Base-by-base conservation (phyloP, 306 rosid genomes). In the Canavalia gladiata region DNA sequence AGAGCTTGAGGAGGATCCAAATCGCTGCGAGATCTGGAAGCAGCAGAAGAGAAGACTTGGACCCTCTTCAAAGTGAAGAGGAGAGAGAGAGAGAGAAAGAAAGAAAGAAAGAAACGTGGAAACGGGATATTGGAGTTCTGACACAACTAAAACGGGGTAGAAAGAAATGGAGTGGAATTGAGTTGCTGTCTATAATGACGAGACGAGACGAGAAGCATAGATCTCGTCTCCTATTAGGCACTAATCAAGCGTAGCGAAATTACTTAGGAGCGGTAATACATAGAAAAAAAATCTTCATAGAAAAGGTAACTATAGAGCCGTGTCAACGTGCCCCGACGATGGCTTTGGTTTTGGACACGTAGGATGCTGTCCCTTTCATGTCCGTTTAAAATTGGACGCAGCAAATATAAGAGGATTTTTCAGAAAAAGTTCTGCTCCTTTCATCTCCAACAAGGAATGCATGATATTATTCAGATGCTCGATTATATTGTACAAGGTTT, bases 21-120 rank as follows among this genome's bases (percentile, higher is more conserved):
- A 86, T 81, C 87, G 78, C 75, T 37, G 68, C 81, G 84, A 90
- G 98, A 89, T 93, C 95, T 89, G 85, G 37, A 70, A 83, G 75
- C 81, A 72, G 81, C 72, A 69, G 83, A 33, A 46, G 62, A 66
- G 76, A 77, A 85, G 85, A 86, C 71, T 80, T 83, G 85, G 86
- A 88, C 88, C 88, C 91, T 75, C 74, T 55, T 74, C 56, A 31
- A 45, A 78, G 54, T 8, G 76, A 74, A 58, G 77, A 78, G 76
- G 86, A 78, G 35, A 46, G 42, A 65, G 69, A 81, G 64, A 68
- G 75, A 66, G 71, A 31, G 81, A 71, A 39, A 78, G 35, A 46
- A 34, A 65, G 69, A 81, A 50, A 65, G 64, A 68, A 72, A 66
- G 71, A 31, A 79, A 71, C 31, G 70, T 67, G 59, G 79, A 57